Evolutionary conservation across 2,329 filamentous ascomycete species (phyloP).

Genomic region (Mollisia scopiformis): DNA sequence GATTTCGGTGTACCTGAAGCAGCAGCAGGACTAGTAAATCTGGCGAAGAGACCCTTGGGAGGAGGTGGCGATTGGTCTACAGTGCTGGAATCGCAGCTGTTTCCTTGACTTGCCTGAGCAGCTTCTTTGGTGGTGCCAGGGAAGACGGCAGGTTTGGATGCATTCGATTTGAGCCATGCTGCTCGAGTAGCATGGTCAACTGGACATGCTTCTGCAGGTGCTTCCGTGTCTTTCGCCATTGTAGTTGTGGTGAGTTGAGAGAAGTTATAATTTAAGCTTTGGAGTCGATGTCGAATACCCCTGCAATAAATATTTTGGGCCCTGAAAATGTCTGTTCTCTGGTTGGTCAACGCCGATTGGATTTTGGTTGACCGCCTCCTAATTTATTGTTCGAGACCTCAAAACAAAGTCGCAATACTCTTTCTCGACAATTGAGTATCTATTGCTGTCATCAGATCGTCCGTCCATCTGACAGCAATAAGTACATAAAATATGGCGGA

Average conservation of each 20-base stretch:
- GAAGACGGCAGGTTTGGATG: conserved; percentile 27
- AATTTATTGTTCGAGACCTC: conserved; percentile 8
- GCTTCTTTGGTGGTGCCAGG: conserved; percentile 34
- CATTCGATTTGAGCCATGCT: conserved; percentile 68
- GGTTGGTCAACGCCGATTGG: background rate
- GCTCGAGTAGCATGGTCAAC: conserved; percentile 90
- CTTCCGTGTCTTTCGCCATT: conserved; percentile 34
- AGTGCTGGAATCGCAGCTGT: conserved; percentile 40
- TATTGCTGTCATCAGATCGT: conserved; percentile 3
- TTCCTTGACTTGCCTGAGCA: conserved; percentile 34
- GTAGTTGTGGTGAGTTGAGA: background rate
- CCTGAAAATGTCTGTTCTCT: background rate
- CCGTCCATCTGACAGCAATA: background rate
- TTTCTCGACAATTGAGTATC: conserved; percentile 4
- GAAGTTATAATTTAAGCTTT: background rate
- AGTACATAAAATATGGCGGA: conserved; percentile 33
- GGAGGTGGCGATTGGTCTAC: conserved; percentile 43
- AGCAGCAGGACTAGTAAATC: conserved; percentile 18
- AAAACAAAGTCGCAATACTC: conserved; percentile 1
- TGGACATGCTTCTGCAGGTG: conserved; percentile 64
- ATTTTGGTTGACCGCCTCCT: conserved; percentile 2
- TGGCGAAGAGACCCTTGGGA: conserved; percentile 24
- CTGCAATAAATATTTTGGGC: conserved; percentile 20
- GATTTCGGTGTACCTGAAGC: conserved; percentile 12
- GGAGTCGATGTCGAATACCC: conserved; percentile 10